Conservation (phyloP, 352 stramenopile genomes). For the Ophiocytium majus region DNA sequence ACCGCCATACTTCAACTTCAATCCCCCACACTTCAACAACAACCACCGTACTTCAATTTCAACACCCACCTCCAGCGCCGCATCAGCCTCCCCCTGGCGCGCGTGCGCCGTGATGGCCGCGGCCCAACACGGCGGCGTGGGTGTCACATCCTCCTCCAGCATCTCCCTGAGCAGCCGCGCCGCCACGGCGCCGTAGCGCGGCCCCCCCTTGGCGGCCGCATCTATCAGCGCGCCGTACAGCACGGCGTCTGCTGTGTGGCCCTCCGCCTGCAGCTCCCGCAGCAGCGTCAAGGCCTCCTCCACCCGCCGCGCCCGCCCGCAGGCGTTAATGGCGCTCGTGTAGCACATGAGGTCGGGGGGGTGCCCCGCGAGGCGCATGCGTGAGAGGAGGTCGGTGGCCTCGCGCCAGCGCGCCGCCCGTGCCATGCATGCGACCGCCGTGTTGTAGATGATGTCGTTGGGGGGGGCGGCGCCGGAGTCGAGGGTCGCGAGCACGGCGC, state of each 20-base stretch:
- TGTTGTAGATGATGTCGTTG: constrained; percentile 52
- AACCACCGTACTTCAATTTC: too few relatives aligned
- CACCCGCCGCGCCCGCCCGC: constrained; percentile 34
- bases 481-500: background rate
- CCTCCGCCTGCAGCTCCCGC: constrained; percentile 30
- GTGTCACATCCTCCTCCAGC: constrained; percentile 35
- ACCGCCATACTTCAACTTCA: too few relatives aligned
- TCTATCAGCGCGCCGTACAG: constrained; percentile 17
- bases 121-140: constrained; percentile 23
- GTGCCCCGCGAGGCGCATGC: constrained; percentile 24
- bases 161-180: constrained; percentile 46
- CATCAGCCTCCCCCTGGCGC: background rate
- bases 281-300: constrained; percentile 44
- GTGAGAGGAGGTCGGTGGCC: constrained; percentile 25
- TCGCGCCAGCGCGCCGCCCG: constrained; percentile 23
- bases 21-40: too few relatives aligned
- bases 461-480: background rate
- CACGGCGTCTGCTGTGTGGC: background rate
- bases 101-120: constrained; percentile 3
- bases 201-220: background rate
- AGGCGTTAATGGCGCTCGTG: constrained; percentile 41
- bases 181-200: background rate
- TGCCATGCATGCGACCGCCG: constrained; percentile 36
- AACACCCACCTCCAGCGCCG: background rate
- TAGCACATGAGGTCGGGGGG: constrained; percentile 37